phyloP scores from a whole-genome alignment of 495 filamentous ascomycete genomes.

The Aspergillus diversus region DNA sequence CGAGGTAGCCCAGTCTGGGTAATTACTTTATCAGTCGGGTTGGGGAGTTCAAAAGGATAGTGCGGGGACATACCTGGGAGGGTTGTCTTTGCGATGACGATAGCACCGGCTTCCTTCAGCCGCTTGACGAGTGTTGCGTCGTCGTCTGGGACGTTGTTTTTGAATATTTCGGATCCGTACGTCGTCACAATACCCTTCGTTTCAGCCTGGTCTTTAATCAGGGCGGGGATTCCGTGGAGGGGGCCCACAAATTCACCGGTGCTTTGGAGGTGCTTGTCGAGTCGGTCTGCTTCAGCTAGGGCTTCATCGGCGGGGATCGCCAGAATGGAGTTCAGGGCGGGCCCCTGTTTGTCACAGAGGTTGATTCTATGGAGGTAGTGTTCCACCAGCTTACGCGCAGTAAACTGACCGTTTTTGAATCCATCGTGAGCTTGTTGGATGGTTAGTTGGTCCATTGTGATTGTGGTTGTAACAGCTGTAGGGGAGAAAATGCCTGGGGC shows the following conservation, averaged over 20 bases:
- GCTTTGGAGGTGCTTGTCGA: background rate
- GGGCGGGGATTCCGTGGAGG: constrained; percentile 51
- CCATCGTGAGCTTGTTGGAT: background rate
- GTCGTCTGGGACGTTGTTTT: constrained; percentile 40
- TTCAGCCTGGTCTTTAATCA: constrained; percentile 69
- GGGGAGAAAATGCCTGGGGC: no score
- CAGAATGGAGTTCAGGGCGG: background rate
- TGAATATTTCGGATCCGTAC: constrained; percentile 53
- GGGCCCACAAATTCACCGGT: background rate
- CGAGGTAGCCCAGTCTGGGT: background rate
- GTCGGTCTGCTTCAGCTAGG: background rate
- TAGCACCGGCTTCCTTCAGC: constrained; percentile 57
- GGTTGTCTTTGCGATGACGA: constrained; percentile 70
- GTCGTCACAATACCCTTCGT: constrained; percentile 58
- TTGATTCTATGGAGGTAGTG: background rate
- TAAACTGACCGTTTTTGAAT: background rate
- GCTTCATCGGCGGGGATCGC: background rate
- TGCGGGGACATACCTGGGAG: constrained; percentile 67
- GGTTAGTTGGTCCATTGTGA: background rate
- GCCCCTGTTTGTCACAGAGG: background rate
- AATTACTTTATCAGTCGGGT: background rate
- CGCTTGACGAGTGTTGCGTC: constrained; percentile 53
- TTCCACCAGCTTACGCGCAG: background rate
- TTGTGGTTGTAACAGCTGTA: no score
- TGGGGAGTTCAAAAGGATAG: no score